These are phyloP conservation scores for Penicillium digitatum DNA, from an alignment of 2,329 filamentous ascomycete genomes.

Conservation along the genomic window DNA sequence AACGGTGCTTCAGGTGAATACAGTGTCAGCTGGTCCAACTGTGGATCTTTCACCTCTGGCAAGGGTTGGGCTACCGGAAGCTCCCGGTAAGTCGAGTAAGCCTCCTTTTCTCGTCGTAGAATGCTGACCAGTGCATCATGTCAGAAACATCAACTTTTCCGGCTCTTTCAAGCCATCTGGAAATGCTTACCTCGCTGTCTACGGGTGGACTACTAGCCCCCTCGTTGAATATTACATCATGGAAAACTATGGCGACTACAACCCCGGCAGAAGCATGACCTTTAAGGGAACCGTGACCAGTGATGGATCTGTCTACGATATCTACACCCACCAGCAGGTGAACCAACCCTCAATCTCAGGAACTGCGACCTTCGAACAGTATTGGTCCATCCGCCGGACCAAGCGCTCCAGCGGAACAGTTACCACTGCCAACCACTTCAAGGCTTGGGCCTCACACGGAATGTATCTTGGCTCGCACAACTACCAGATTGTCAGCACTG, in stretches of 20 bases:
- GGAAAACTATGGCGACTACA: slow-evolving; percentile 34
- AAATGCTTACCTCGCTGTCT: slow-evolving; percentile 36
- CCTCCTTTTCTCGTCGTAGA: not conserved
- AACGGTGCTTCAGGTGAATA: slow-evolving; percentile 47
- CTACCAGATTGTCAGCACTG: slow-evolving; percentile 44
- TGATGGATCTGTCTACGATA: slow-evolving; percentile 38
- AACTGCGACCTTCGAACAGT: slow-evolving; percentile 43
- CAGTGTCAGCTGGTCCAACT: slow-evolving; percentile 45
- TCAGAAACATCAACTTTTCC: slow-evolving; percentile 29
- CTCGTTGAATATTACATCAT: slow-evolving; percentile 41
- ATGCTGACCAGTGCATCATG: not conserved
- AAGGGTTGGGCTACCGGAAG: slow-evolving; percentile 57
- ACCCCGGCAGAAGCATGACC: slow-evolving; percentile 28
- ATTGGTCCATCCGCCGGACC: slow-evolving; percentile 39
- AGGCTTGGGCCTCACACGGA: slow-evolving; percentile 33
- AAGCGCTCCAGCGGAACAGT: slow-evolving; percentile 37
- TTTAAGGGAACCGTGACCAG: slow-evolving; percentile 34
- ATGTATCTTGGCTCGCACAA: slow-evolving; percentile 35
- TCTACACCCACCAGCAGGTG: slow-evolving; percentile 37
- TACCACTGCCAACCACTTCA: slow-evolving; percentile 37
- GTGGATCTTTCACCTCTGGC: slow-evolving; percentile 55
- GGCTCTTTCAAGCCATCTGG: slow-evolving; percentile 31
- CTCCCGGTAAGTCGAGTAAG: slow-evolving; percentile 40
- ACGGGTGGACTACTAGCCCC: slow-evolving; percentile 42
- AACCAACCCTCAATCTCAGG: slow-evolving; percentile 42